Evolutionary conservation across 1,284 basidiomycete genomes (phyloP).

Genomic region (Gymnopus androsaceus): DNA sequence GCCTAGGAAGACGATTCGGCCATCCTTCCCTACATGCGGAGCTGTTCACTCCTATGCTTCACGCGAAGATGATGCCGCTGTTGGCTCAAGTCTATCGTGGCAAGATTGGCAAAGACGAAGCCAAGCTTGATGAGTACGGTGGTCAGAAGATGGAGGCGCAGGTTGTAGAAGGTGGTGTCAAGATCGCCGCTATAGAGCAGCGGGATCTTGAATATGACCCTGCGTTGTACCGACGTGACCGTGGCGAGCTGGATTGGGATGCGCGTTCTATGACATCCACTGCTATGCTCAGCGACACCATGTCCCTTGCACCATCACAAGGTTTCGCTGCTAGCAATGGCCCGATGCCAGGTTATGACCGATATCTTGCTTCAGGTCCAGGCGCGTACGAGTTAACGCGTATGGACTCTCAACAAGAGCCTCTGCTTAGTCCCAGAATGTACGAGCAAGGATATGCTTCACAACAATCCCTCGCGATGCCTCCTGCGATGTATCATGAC

Average conservation of each 20-base stretch:
- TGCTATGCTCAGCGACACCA: conserved; percentile 46
- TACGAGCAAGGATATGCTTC: conserved; percentile 36
- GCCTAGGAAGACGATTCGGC: conserved; percentile 82
- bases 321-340: conserved; percentile 43
- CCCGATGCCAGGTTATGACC: conserved; percentile 51
- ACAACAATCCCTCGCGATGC: conserved; percentile 33
- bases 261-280: conserved; percentile 67
- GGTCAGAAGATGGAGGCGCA: conserved; percentile 73
- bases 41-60: conserved; percentile 86
- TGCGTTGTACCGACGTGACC: conserved; percentile 69
- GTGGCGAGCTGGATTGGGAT: conserved; percentile 82
- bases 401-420: conserved; percentile 56
- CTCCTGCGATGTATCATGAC: conserved; percentile 36
- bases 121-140: conserved; percentile 72
- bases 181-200: conserved; percentile 74
- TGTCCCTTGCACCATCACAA: conserved; percentile 44
- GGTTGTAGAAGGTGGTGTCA: conserved; percentile 72
- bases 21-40: conserved; percentile 81
- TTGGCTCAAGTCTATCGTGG: conserved; percentile 75
- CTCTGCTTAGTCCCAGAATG: conserved; percentile 45
- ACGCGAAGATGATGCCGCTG: conserved; percentile 80
- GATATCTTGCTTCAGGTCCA: conserved; percentile 53
- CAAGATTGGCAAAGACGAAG: conserved; percentile 61
- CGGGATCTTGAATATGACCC: conserved; percentile 78
- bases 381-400: conserved; percentile 57